A percentile compares a stretch with the other conserved stretches of the same genome.
These are phyloP conservation scores for Heliocybe sulcata DNA, from an alignment of 1,284 basidiomycete species.

Conservation along the genomic window DNA sequence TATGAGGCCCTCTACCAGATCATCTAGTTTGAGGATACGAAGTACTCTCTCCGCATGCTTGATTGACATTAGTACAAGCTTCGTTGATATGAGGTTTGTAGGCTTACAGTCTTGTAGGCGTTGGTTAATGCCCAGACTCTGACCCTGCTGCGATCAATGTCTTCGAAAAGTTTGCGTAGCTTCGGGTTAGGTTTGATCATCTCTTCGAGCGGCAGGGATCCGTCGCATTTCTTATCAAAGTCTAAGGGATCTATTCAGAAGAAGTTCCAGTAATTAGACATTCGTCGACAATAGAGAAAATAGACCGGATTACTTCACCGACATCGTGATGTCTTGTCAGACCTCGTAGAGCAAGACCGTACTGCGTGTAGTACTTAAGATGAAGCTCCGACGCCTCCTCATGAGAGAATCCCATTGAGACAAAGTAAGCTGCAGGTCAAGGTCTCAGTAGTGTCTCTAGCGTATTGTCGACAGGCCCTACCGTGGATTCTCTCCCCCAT, in stretches of 20 bases:
- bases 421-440: slow-evolving; percentile 63
- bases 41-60: slow-evolving; percentile 82
- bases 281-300: neutral
- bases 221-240: slow-evolving; percentile 82
- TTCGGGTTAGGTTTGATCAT: slow-evolving; percentile 64
- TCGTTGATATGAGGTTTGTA: slow-evolving; percentile 2
- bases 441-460: neutral
- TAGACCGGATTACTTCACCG: slow-evolving; percentile 35
- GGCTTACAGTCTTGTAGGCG: slow-evolving; percentile 63
- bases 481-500: slow-evolving; percentile 80
- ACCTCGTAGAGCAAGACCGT: slow-evolving; percentile 83
- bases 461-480: slow-evolving; percentile 18
- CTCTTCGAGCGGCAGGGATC: slow-evolving; percentile 75
- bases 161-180: slow-evolving; percentile 63
- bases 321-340: slow-evolving; percentile 75
- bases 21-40: slow-evolving; percentile 63
- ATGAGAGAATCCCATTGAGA: slow-evolving; percentile 57
- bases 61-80: neutral
- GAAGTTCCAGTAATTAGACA: neutral
- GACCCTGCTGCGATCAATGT: slow-evolving; percentile 72
- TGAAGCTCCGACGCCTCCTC: slow-evolving; percentile 72
- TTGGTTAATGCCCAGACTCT: slow-evolving; percentile 83
- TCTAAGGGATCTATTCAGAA: slow-evolving; percentile 66
- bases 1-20: slow-evolving; percentile 74
- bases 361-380: slow-evolving; percentile 68